Conservation (phyloP, 495 filamentous ascomycete genomes). For the Aspergillus haitiensis region DNA sequence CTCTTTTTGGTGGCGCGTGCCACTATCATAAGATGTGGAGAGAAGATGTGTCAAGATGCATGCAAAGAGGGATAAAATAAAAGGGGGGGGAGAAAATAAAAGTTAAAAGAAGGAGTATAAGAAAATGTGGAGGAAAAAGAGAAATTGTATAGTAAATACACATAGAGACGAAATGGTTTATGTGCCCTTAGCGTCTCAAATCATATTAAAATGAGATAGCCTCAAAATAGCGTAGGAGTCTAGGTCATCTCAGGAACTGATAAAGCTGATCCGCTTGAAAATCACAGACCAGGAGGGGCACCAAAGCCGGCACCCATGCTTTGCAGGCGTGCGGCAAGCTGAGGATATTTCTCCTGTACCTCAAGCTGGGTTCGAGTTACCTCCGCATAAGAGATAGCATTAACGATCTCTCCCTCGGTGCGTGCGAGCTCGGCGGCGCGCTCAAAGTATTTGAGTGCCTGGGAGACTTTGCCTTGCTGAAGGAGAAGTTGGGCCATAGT, state of each 20-base stretch:
- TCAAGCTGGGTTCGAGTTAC: constrained; percentile 95
- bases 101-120: background rate
- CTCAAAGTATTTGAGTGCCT: constrained; percentile 96
- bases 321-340: constrained; percentile 79
- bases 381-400: constrained; percentile 95
- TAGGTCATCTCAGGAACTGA: constrained; percentile 12
- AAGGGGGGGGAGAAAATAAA: constrained; percentile 1
- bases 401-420: constrained; percentile 93
- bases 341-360: constrained; percentile 98
- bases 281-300: constrained; percentile 41
- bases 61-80: constrained; percentile 26
- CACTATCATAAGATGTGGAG: constrained; percentile 11
- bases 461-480: constrained; percentile 94
- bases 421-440: constrained; percentile 91
- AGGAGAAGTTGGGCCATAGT: constrained; percentile 99
- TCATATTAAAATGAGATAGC: constrained; percentile 22
- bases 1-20: background rate
- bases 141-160: constrained; percentile 43
- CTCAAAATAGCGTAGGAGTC: constrained; percentile 10
- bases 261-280: constrained; percentile 20
- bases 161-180: constrained; percentile 28
- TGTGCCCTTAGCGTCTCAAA: constrained; percentile 24
- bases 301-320: constrained; percentile 62
- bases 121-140: constrained; percentile 1
- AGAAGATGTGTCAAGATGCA: constrained; percentile 13